phyloP scores from a whole-genome alignment of 257 asterid species.

The Catharanthus roseus region DNA sequence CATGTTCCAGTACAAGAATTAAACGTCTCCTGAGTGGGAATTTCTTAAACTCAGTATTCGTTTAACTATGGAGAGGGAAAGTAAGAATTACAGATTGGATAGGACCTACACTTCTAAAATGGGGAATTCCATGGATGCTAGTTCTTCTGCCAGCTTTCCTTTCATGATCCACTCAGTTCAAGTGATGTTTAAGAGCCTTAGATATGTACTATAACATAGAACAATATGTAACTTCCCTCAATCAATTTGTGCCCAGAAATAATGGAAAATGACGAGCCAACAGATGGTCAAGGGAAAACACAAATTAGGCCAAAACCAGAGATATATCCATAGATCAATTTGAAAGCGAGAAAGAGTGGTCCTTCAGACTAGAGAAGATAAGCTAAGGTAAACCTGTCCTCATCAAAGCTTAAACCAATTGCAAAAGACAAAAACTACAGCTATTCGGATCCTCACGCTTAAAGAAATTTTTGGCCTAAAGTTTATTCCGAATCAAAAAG shows the following conservation, averaged over 20 bases:
- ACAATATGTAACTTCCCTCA: not conserved
- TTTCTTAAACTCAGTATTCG: not conserved
- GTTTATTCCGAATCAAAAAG: not conserved
- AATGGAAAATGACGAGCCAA: not conserved
- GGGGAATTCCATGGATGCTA: not conserved
- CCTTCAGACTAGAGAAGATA: constrained; percentile 53
- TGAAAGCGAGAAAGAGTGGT: constrained; percentile 32
- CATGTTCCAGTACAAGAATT: not conserved
- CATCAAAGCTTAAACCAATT: constrained; percentile 23
- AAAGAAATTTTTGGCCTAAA: constrained; percentile 11
- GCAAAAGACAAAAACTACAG: constrained; percentile 25
- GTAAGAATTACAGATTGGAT: not conserved
- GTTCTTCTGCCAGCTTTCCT: not conserved
- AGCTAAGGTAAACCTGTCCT: constrained; percentile 26
- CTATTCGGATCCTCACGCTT: constrained; percentile 16
- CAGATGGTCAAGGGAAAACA: constrained; percentile 1
- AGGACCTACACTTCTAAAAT: not conserved
- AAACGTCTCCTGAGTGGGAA: not conserved
- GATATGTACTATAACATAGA: not conserved
- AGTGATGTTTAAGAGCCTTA: not conserved
- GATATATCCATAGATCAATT: no score
- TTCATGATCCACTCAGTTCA: no score
- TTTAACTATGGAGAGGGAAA: not conserved
- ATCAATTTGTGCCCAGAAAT: not conserved
- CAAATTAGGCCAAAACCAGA: constrained; percentile 5